Evolutionary conservation across 2,329 filamentous ascomycete species (phyloP).

Genomic region (Gremmenia infestans): DNA sequence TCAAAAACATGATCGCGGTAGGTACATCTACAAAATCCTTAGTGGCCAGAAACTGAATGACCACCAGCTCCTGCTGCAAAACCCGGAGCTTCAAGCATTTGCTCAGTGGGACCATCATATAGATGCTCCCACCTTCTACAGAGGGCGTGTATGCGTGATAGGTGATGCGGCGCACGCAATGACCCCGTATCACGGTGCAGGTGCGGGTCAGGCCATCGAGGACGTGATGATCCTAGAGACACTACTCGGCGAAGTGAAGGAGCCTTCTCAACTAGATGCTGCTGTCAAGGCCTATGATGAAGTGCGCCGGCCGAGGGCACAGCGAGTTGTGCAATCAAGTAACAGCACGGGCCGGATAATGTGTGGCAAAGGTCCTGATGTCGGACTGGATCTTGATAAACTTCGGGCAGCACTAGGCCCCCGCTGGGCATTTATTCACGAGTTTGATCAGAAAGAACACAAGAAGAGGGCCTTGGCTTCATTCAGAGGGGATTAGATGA

Average conservation of each 20-base stretch:
- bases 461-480: neutral
- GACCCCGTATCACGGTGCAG: constrained; percentile 52
- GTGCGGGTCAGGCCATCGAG: constrained; percentile 51
- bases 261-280: constrained; percentile 30
- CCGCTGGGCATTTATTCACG: neutral
- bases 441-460: neutral
- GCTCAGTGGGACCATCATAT: neutral
- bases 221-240: constrained; percentile 39
- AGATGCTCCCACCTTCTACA: neutral
- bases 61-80: neutral
- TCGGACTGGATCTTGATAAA: neutral
- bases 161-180: constrained; percentile 59
- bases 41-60: neutral
- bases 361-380: neutral
- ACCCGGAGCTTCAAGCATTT: neutral
- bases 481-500: too few species aligned
- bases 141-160: constrained; percentile 37
- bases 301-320: neutral
- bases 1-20: neutral
- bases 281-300: constrained; percentile 46
- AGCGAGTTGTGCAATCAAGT: neutral
- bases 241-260: constrained; percentile 38
- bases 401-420: neutral
- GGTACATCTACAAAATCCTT: neutral
- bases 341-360: neutral